Conservation (phyloP, 257 asterid species). For the Paulownia fortunei region DNA sequence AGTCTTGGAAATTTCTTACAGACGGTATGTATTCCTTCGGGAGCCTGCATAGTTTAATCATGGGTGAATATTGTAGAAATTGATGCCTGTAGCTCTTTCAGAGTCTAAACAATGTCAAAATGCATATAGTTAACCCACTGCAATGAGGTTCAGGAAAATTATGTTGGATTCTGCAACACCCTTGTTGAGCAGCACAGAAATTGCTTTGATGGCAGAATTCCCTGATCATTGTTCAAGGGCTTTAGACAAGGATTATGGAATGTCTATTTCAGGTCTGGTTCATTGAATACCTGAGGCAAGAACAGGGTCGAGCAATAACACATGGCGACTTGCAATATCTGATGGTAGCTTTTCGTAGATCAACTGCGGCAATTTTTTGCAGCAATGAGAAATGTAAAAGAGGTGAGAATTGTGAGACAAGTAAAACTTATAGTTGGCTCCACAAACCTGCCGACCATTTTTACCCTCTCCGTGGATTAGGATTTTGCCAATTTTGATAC, state of each 20-base stretch:
- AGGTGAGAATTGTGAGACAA: neutral
- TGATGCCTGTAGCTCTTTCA: neutral
- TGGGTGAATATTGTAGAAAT: neutral
- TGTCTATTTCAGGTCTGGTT: neutral
- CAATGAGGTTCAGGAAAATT: constrained; percentile 86
- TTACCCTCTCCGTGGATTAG: constrained; percentile 74
- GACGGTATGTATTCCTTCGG: constrained; percentile 83
- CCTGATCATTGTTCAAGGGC: constrained; percentile 44
- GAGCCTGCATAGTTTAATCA: constrained; percentile 66
- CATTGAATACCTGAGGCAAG: constrained; percentile 79
- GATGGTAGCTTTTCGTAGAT: constrained; percentile 90
- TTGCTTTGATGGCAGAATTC: constrained; percentile 83
- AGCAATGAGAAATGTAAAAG: constrained; percentile 15
- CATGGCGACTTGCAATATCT: constrained; percentile 93
- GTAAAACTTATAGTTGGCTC: neutral
- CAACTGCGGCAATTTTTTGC: too few species aligned
- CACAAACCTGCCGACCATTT: constrained; percentile 70
- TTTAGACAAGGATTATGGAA: constrained; percentile 1
- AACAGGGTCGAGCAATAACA: constrained; percentile 87
- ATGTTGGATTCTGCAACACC: constrained; percentile 92
- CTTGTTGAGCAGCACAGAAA: constrained; percentile 75
- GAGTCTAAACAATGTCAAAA: neutral
- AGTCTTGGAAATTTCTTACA: constrained; percentile 73
- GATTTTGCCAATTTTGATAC: constrained; percentile 93
- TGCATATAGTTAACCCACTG: constrained; percentile 52